Conservation (phyloP, 1,284 basidiomycete genomes). For the Ganoderma lucidum region DNA sequence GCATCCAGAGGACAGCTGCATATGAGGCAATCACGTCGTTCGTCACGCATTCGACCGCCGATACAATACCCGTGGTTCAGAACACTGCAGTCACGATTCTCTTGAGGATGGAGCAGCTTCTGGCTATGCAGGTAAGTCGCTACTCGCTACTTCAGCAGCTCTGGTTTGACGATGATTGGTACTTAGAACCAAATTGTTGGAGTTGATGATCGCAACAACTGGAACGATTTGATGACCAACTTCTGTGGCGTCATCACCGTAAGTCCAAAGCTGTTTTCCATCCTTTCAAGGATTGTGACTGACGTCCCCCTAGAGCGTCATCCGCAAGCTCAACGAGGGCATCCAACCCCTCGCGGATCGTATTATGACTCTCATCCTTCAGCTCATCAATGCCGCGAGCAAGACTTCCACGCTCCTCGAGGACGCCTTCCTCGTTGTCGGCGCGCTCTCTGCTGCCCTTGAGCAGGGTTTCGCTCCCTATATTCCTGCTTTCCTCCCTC, state of each 20-base stretch:
- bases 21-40: slow-evolving; percentile 96
- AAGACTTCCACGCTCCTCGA: slow-evolving; percentile 97
- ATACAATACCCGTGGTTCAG: slow-evolving; percentile 86
- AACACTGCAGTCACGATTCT: slow-evolving; percentile 87
- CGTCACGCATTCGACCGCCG: slow-evolving; percentile 82
- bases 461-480: slow-evolving; percentile 90
- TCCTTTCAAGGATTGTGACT: not conserved
- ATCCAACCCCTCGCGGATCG: slow-evolving; percentile 92
- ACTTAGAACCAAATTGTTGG: slow-evolving; percentile 92
- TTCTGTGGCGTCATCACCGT: slow-evolving; percentile 92
- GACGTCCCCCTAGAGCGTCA: slow-evolving; percentile 66
- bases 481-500: slow-evolving; percentile 90
- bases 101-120: slow-evolving; percentile 88
- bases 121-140: slow-evolving; percentile 75
- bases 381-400: slow-evolving; percentile 86
- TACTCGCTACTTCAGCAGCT: no score
- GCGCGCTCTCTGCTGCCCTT: slow-evolving; percentile 88
- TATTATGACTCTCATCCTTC: slow-evolving; percentile 93
- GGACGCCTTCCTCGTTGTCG: slow-evolving; percentile 95
- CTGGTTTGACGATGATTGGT: not conserved
- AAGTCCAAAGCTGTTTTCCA: slow-evolving; percentile 42
- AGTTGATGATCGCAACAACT: slow-evolving; percentile 97
- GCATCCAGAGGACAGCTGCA: slow-evolving; percentile 94
- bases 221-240: slow-evolving; percentile 98
- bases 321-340: slow-evolving; percentile 85